Evolutionary conservation across 805 yeast genomes (phyloP).

Genomic region (Candida methanosorbosa): DNA sequence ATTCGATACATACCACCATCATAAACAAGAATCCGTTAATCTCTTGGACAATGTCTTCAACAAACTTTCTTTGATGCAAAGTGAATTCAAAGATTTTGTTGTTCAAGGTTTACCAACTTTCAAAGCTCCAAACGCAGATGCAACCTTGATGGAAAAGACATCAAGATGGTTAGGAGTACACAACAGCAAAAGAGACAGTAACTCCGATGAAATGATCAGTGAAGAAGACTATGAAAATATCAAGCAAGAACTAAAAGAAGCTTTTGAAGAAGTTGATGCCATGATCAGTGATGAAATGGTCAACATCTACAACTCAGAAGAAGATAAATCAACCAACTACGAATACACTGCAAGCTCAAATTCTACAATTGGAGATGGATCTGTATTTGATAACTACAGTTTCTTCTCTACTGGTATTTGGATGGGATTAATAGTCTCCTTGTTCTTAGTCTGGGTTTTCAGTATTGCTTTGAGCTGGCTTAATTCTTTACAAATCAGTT

Average conservation of each 20-base stretch:
- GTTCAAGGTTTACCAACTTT: constrained; percentile 26
- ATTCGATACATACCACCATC: too few relatives aligned
- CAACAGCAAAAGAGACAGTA: constrained; percentile 8
- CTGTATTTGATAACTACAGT: constrained; percentile 55
- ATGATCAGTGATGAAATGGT: constrained; percentile 19
- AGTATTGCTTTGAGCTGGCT: constrained; percentile 65
- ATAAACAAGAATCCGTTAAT: neutral
- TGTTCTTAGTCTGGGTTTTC: constrained; percentile 49
- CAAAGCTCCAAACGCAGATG: constrained; percentile 3
- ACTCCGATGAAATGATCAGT: constrained; percentile 10
- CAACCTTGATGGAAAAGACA: constrained; percentile 11
- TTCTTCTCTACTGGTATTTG: constrained; percentile 78
- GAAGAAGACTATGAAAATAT: constrained; percentile 17
- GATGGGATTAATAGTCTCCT: constrained; percentile 62
- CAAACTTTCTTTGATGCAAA: neutral
- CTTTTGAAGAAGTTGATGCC: constrained; percentile 21
- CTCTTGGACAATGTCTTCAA: constrained; percentile 2
- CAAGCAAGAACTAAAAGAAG: constrained; percentile 19
- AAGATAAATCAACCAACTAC: neutral
- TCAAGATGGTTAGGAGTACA: constrained; percentile 6
- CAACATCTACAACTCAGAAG: constrained; percentile 10
- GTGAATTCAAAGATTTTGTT: constrained; percentile 8
- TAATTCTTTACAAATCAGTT: constrained; percentile 61
- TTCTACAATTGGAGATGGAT: constrained; percentile 15
- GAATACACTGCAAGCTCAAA: neutral